Evolutionary conservation across 305 asterid genomes (phyloP).

Genomic region (Solanum hybrid): DNA sequence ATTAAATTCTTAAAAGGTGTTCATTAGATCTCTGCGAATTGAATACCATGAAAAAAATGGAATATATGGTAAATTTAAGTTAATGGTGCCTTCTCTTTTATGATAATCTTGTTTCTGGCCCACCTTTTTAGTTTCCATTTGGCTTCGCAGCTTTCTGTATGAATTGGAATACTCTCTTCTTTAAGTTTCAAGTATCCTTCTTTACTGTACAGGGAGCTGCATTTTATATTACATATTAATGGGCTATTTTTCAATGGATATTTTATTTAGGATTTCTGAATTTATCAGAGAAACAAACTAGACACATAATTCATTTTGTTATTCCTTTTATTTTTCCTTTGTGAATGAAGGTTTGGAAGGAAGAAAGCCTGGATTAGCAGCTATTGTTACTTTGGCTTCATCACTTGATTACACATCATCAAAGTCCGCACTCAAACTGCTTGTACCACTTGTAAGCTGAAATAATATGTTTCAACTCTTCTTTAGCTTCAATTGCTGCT

Average conservation of each 20-base stretch:
- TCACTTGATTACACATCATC: constrained; percentile 24
- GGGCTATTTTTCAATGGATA: background rate
- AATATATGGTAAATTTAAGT: background rate
- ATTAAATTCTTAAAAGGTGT: background rate
- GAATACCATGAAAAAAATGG: background rate
- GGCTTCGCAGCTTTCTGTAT: background rate
- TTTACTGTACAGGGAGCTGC: background rate
- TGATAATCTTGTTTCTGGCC: background rate
- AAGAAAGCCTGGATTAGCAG: constrained; percentile 11
- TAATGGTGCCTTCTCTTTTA: background rate
- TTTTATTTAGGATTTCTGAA: background rate
- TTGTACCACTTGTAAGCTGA: constrained; percentile 17
- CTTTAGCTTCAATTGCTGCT: background rate
- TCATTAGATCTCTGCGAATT: background rate
- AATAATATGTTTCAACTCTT: background rate
- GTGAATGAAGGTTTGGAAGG: constrained; percentile 10
- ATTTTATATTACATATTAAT: background rate
- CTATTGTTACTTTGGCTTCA: constrained; percentile 20
- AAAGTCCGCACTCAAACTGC: constrained; percentile 15
- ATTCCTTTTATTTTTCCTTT: background rate
- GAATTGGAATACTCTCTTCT: background rate
- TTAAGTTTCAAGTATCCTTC: background rate
- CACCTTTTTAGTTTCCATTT: background rate
- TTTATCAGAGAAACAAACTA: background rate
- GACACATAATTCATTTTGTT: background rate